Base-by-base conservation (phyloP, 306 rosid species). In the Coriaria nepalensis region DNA sequence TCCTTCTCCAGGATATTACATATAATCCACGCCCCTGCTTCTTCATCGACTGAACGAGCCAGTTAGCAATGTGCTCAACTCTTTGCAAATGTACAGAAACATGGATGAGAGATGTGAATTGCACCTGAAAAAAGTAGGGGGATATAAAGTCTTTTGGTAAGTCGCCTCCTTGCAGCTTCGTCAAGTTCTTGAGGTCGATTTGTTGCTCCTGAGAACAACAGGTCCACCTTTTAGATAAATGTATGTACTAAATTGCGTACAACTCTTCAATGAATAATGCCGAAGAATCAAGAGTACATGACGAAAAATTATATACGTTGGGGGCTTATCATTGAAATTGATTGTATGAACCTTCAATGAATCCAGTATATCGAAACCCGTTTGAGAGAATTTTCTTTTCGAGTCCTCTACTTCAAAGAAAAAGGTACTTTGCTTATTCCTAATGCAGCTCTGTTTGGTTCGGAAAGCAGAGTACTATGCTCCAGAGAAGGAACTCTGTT, bases 141-240 rank as follows among this genome's bases (percentile, higher is more conserved):
- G 29, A 90, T 90, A 45, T 90, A 85, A 7, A 85, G 94, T 62
- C 98, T 65, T 71, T 85, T 90, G 15, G 93, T 71, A 44, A 85
- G 98, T 54, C 93, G 81, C 75, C 98, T 79, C 49, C 95, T 74
- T 43, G 98, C 98, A 47, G 93, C 98, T 77, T 82, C 98, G 69
- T 85, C 98, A 48, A 85, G 95, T 65, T 85, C 98, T 61, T 85
- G 92, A 38, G 98, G 95, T 52, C 94, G 87, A 65, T 90, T 90
- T 39, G 95, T 85, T 45, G 98, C 98, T 52, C 95, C 95, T 90
- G 73, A 35, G 29, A 20, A 20, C 29, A 20, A 20, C 29, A 20
- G 29, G 29, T 20, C 29, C 29, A 20, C 3, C 29, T 20, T 20
- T 20, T 20, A 20, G 29, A 20, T 20, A 20, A 20, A 20, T 20